These are phyloP conservation scores for Microbotryum scabiosae DNA, from an alignment of 1,284 basidiomycete genomes.

Conservation along the genomic window DNA sequence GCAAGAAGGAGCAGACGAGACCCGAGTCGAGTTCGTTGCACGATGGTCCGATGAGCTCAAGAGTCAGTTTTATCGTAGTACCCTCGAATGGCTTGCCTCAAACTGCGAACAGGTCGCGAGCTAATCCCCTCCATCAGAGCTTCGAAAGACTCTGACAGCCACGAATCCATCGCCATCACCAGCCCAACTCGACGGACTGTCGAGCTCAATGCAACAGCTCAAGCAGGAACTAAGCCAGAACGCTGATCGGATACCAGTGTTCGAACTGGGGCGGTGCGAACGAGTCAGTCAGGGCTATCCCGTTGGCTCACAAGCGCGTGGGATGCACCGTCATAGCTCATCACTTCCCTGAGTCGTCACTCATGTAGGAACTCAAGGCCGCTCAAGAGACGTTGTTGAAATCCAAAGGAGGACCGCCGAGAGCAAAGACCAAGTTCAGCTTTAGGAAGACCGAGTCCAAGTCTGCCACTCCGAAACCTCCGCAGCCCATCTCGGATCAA, in stretches of 20 bases:
- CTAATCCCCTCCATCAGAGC: too few relatives aligned
- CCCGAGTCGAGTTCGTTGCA: too few relatives aligned
- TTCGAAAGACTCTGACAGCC: too few relatives aligned
- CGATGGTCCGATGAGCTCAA: too few relatives aligned
- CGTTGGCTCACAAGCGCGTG: too few relatives aligned
- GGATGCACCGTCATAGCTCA: background rate
- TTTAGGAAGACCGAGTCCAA: constrained; percentile 7
- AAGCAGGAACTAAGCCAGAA: constrained; percentile 3
- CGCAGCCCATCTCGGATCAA: background rate
- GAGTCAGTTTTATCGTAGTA: too few relatives aligned
- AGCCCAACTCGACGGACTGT: too few relatives aligned
- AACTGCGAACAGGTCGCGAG: too few relatives aligned
- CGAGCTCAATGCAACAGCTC: background rate
- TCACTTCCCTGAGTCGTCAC: background rate
- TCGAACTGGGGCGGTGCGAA: constrained; percentile 14
- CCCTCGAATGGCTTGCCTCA: too few relatives aligned
- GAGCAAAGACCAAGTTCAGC: constrained; percentile 19
- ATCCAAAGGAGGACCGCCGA: background rate
- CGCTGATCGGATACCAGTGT: constrained; percentile 10
- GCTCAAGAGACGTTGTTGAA: background rate
- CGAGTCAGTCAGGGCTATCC: background rate
- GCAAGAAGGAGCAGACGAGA: too few relatives aligned
- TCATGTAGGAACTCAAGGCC: constrained; percentile 9
- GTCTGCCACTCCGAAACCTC: too few relatives aligned
- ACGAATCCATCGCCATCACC: too few relatives aligned